A percentile compares a stretch with the other conserved stretches of the same genome.
phyloP scores from a whole-genome alignment of 805 yeast species.

The Candida nonsorbophila region DNA sequence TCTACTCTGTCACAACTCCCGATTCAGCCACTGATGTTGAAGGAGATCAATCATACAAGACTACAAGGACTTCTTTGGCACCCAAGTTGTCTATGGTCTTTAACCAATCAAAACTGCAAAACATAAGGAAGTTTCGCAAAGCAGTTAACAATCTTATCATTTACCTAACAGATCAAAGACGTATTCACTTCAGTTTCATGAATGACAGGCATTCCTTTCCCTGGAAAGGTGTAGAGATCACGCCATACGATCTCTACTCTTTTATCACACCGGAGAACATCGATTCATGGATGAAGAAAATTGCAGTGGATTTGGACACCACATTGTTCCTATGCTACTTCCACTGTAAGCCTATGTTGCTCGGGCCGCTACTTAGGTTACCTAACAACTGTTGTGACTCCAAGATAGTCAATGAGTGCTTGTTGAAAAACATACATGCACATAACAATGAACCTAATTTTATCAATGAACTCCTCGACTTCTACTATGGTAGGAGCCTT shows the following conservation, averaged over 20 bases:
- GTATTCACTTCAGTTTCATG: conserved; percentile 40
- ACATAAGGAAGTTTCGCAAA: conserved; percentile 21
- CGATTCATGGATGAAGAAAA: conserved; percentile 16
- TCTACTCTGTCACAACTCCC: conserved; percentile 4
- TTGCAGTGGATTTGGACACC: conserved; percentile 62
- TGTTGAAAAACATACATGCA: conserved; percentile 31
- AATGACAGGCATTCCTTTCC: conserved; percentile 17
- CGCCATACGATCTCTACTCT: conserved; percentile 39
- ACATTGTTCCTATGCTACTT: conserved; percentile 71
- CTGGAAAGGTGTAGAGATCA: conserved; percentile 45
- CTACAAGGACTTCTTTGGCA: conserved; percentile 1
- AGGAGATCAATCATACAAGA: conserved; percentile 4
- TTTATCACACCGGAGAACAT: conserved; percentile 14
- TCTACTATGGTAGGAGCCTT: conserved; percentile 55
- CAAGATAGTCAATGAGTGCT: conserved; percentile 49
- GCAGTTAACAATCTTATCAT: conserved; percentile 40
- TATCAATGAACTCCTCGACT: conserved; percentile 70
- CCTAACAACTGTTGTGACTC: conserved; percentile 68
- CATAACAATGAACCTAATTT: conserved; percentile 29
- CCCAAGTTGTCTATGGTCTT: conserved; percentile 6
- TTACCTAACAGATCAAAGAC: conserved; percentile 48
- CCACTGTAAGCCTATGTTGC: conserved; percentile 59
- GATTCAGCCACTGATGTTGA: conserved; percentile 10
- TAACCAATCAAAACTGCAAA: conserved; percentile 13
- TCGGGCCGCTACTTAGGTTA: conserved; percentile 78